phyloP scores from a whole-genome alignment of 768 basidiomycete species.

The Psilocybe subaeruginosa region DNA sequence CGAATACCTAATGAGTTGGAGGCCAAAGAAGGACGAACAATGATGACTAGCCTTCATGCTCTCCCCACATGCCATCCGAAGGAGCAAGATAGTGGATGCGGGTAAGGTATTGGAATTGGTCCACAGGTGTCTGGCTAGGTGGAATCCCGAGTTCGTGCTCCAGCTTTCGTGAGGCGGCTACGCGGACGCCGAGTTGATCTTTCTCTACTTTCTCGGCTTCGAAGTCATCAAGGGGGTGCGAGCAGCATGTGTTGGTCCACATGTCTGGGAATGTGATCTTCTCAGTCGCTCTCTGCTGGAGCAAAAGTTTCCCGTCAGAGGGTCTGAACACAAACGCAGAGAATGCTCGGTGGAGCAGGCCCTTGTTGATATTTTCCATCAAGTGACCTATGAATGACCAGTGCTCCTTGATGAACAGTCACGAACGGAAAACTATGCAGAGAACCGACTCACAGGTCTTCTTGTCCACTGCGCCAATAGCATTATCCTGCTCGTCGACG shows the following conservation, averaged over 20 bases:
- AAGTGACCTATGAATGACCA: conserved; percentile 71
- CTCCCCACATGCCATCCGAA: conserved; percentile 92
- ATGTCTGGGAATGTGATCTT: conserved; percentile 99
- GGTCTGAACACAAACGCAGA: conserved; percentile 97
- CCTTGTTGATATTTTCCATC: conserved; percentile 95
- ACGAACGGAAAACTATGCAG: neutral
- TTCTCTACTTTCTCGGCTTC: conserved; percentile 78
- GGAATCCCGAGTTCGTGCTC: conserved; percentile 98
- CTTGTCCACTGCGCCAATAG: conserved; percentile 89
- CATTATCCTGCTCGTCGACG: conserved; percentile 84
- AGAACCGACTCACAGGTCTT: conserved; percentile 80
- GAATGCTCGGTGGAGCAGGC: conserved; percentile 96
- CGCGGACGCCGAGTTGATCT: conserved; percentile 80
- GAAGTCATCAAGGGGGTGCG: conserved; percentile 93
- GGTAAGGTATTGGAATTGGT: conserved; percentile 92
- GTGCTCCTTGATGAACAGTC: neutral
- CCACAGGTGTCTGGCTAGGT: conserved; percentile 69
- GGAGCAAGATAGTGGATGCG: conserved; percentile 98
- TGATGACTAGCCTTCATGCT: conserved; percentile 82
- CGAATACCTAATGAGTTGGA: neutral
- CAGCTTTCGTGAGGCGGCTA: conserved; percentile 94
- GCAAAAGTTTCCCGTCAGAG: conserved; percentile 86
- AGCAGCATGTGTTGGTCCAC: conserved; percentile 99
- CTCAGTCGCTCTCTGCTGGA: conserved; percentile 95
- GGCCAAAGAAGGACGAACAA: neutral